Conservation (phyloP, 1,284 basidiomycete genomes). For the Malassezia pachydermatis region DNA sequence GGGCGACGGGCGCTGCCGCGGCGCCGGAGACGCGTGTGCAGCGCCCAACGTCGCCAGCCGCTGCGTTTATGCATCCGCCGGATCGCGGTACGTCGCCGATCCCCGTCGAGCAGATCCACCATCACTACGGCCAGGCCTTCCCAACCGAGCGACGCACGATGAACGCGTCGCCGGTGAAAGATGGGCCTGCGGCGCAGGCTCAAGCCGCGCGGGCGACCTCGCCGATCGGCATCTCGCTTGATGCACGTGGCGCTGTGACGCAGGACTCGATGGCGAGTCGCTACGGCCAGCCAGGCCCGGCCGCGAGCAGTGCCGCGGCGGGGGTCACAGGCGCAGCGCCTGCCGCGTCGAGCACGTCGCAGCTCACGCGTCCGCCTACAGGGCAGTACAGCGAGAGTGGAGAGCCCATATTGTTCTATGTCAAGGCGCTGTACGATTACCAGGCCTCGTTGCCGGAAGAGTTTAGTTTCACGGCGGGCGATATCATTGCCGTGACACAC, state of each 20-base stretch:
- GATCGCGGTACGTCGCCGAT: conserved; percentile 53
- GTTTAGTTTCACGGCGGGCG: conserved; percentile 73
- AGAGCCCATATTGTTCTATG: conserved; percentile 66
- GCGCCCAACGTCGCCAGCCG: conserved; percentile 61
- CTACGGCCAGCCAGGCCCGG: conserved; percentile 37
- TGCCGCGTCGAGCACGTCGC: neutral
- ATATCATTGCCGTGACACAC: conserved; percentile 81
- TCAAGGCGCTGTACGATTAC: conserved; percentile 76
- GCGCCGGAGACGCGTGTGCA: conserved; percentile 24
- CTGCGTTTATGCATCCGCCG: conserved; percentile 66
- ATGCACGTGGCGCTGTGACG: conserved; percentile 64
- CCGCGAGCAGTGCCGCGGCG: neutral
- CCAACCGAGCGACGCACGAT: conserved; percentile 61
- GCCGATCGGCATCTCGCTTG: conserved; percentile 64
- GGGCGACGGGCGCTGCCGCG: conserved; percentile 2
- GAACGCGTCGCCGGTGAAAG: neutral
- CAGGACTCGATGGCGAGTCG: conserved; percentile 67
- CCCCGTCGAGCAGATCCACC: conserved; percentile 62
- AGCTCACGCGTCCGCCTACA: conserved; percentile 52
- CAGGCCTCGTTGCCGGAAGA: conserved; percentile 73
- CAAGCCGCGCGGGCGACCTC: conserved; percentile 35
- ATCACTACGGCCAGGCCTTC: conserved; percentile 70
- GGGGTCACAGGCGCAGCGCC: neutral
- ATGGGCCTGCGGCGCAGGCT: neutral
- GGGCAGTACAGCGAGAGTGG: conserved; percentile 68